A percentile compares a stretch with the other conserved stretches of the same genome.
Evolutionary conservation across 495 filamentous ascomycete genomes (phyloP).

Genomic region (Neurospora sublineolata): DNA sequence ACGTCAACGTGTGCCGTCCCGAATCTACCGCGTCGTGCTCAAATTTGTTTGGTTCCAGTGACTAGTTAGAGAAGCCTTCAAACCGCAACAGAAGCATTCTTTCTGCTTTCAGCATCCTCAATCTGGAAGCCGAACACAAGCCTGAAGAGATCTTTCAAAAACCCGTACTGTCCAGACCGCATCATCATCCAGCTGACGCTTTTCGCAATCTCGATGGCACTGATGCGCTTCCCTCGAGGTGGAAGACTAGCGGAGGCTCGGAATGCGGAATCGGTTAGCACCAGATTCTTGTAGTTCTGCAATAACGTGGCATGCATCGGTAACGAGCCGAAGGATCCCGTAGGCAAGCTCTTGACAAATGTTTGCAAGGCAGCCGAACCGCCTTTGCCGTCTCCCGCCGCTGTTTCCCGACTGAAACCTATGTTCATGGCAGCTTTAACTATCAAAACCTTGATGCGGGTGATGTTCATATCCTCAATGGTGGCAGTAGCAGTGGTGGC

Average conservation of each 20-base stretch:
- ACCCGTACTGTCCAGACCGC: slow-evolving; percentile 45
- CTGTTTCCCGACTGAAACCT: slow-evolving; percentile 49
- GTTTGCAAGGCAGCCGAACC: slow-evolving; percentile 42
- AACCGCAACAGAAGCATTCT: slow-evolving; percentile 37
- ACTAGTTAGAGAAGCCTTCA: slow-evolving; percentile 4
- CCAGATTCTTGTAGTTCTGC: slow-evolving; percentile 64
- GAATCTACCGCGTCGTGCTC: background rate
- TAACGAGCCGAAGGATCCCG: slow-evolving; percentile 62
- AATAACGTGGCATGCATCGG: slow-evolving; percentile 59
- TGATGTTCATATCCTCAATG: slow-evolving; percentile 59
- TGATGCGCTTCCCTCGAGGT: slow-evolving; percentile 43
- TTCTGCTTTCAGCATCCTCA: slow-evolving; percentile 55
- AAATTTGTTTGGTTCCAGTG: background rate
- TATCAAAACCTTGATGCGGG: slow-evolving; percentile 60
- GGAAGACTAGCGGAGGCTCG: slow-evolving; percentile 41
- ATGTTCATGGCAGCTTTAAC: slow-evolving; percentile 72
- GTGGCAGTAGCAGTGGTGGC: slow-evolving; percentile 52
- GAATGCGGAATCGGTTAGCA: slow-evolving; percentile 58
- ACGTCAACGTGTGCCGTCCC: background rate
- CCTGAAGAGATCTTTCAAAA: slow-evolving; percentile 67
- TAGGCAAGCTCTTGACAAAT: slow-evolving; percentile 66
- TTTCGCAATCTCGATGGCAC: slow-evolving; percentile 60
- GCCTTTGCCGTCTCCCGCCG: slow-evolving; percentile 19
- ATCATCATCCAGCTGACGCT: slow-evolving; percentile 61
- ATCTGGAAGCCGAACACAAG: slow-evolving; percentile 75